Evolutionary conservation across 345 rosid species (phyloP).

Genomic region (Erodium maritimum): DNA sequence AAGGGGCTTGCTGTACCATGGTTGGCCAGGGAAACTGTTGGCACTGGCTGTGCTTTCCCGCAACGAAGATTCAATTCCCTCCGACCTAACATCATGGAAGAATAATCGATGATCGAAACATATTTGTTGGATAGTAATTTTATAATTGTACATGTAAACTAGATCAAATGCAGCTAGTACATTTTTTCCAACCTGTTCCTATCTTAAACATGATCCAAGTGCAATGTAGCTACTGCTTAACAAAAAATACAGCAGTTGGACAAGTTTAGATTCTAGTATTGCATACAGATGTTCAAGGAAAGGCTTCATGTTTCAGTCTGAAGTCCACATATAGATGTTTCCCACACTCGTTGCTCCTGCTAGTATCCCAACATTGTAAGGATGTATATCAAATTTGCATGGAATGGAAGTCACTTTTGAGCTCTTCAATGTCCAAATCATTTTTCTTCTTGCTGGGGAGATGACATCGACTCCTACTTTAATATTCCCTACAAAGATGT

Average conservation of each 20-base stretch:
- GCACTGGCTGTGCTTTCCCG: slow-evolving; percentile 54
- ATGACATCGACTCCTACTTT: slow-evolving; percentile 56
- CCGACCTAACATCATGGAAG: slow-evolving; percentile 67
- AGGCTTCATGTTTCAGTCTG: slow-evolving; percentile 7
- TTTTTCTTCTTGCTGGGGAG: slow-evolving; percentile 22
- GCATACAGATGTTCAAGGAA: too few relatives aligned
- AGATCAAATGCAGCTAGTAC: too few relatives aligned
- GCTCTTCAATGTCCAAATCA: slow-evolving; percentile 28
- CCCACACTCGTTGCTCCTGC: slow-evolving; percentile 70
- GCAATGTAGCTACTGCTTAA: too few relatives aligned
- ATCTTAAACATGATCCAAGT: too few relatives aligned
- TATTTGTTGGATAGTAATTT: not conserved
- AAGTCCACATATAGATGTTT: slow-evolving; percentile 62
- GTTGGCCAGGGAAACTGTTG: slow-evolving; percentile 61
- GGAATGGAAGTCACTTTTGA: slow-evolving; percentile 48
- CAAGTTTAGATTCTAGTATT: too few relatives aligned
- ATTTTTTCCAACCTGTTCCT: too few relatives aligned
- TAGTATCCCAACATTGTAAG: slow-evolving; percentile 43
- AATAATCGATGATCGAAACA: slow-evolving; percentile 12
- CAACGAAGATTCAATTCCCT: slow-evolving; percentile 49
- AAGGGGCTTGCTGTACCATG: slow-evolving; percentile 76
- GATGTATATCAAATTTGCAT: slow-evolving; percentile 63
- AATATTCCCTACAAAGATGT: slow-evolving; percentile 49
- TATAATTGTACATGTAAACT: too few relatives aligned
- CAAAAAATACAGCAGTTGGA: too few relatives aligned